Evolutionary conservation across 257 asterid genomes (phyloP), one percentile per base, ranked within the genome.

Genomic region (Nicotiana attenuata): DNA sequence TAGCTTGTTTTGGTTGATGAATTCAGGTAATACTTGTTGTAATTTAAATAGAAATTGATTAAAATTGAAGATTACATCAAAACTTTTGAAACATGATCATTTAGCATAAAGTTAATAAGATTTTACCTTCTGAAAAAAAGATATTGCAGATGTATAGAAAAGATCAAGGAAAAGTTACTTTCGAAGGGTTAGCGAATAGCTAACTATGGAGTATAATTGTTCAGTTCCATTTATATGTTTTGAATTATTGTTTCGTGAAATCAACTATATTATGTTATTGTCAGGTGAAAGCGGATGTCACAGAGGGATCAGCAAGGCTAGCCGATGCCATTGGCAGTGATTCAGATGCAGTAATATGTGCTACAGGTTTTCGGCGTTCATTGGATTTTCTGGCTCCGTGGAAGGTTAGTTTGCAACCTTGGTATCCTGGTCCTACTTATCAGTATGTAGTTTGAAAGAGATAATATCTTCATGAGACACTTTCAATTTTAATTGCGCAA

Each of bases 251-350:
- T 33, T 66, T 3, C 16, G 6, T 47, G 79, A 73, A 73, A 50
- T 73, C 79, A 7, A 41, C 47, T 14, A 8, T 3, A 50, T 3
- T 73, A 6, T 47, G 79, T 56, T 65, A 50, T 80, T 82, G 81
- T 80, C 88, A 96, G 98, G 97, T 94, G 82, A 91, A 91, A 87
- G 95, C 98, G 63, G 99, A 96, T 84, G 99, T 96, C 56, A 96
- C 98, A 1, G 97, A 94, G 84, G 97, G 97, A 85, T 83, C 97
- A 64, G 45, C 88, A 15, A 92, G 90, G 81, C 84, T 96, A 87
- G 97, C 97, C 22, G 94, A 94, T 64, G 97, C 92, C 79, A 92
- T 96, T 67, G 91, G 98, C 80, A 90, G 91, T 80, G 98, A 96
- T 89, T 89, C 97, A 19, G 97, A 94, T 80, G 99, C 99, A 78